Percentiles rank a stretch among this genome's conserved stretches.
phyloP scores from a whole-genome alignment of 2,329 filamentous ascomycete genomes.

The Botryosphaeria dothidea region DNA sequence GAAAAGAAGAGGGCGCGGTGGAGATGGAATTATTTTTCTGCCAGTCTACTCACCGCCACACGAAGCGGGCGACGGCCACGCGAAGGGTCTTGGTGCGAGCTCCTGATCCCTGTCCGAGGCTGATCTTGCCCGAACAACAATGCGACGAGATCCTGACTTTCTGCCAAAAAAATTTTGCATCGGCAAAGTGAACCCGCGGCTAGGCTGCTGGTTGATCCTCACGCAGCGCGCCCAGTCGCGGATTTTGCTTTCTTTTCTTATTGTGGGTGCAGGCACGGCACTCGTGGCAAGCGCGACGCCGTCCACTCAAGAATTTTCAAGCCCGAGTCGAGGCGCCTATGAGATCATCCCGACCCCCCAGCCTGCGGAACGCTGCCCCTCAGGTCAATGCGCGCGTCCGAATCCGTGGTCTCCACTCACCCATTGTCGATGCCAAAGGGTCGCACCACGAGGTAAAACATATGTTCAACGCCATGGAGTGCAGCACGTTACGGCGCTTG shows the following conservation, averaged over 20 bases:
- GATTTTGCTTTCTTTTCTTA: neutral
- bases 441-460: neutral
- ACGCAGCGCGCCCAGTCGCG: neutral
- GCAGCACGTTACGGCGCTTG: neutral
- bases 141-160: neutral
- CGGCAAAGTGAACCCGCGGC: neutral
- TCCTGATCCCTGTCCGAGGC: neutral
- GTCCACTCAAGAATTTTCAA: slow-evolving; percentile 1
- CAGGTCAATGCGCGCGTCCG: slow-evolving; percentile 9
- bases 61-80: neutral
- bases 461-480: neutral
- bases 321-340: slow-evolving; percentile 4
- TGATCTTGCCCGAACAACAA: slow-evolving; percentile 2
- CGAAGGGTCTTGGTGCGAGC: neutral
- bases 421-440: neutral
- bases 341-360: slow-evolving; percentile 6
- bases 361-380: neutral
- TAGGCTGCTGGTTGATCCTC: neutral
- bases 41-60: neutral
- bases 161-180: neutral
- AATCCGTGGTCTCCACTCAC: neutral
- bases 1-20: slow-evolving; percentile 8
- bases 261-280: neutral
- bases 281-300: neutral
- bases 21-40: slow-evolving; percentile 18